phyloP scores from a whole-genome alignment of 257 asterid species.

The Salvia hispanica region DNA sequence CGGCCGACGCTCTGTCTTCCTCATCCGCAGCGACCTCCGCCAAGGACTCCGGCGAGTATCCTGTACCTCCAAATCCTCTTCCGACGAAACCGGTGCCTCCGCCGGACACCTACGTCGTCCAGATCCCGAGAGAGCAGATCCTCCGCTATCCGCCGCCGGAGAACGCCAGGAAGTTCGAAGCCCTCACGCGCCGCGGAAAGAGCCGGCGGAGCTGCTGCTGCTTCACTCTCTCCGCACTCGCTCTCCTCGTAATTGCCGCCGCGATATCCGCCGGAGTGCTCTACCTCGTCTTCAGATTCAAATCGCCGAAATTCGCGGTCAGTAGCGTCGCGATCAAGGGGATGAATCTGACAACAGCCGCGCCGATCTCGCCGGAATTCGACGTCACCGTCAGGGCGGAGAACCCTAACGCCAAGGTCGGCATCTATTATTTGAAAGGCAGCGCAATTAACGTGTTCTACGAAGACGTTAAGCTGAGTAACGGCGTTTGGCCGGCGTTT shows the following conservation, averaged over 20 bases:
- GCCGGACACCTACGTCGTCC: constrained; percentile 39
- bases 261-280: constrained; percentile 70
- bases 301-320: constrained; percentile 59
- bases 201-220: constrained; percentile 56
- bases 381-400: constrained; percentile 65
- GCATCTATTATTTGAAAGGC: constrained; percentile 53
- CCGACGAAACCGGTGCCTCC: constrained; percentile 39
- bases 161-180: constrained; percentile 36
- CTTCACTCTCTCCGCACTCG: constrained; percentile 28
- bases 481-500: constrained; percentile 66
- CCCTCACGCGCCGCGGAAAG: constrained; percentile 37
- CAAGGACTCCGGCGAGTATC: constrained; percentile 28
- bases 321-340: constrained; percentile 47
- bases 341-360: constrained; percentile 55
- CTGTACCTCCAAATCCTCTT: constrained; percentile 34
- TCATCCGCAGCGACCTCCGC: constrained; percentile 26
- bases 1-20: constrained; percentile 21
- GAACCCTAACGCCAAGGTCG: constrained; percentile 68
- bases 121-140: constrained; percentile 56
- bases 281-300: constrained; percentile 71
- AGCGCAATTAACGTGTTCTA: constrained; percentile 48
- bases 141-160: constrained; percentile 64
- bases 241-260: constrained; percentile 46
- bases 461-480: constrained; percentile 46
- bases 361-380: constrained; percentile 59